Conservation (phyloP, 768 basidiomycete species). For the Lactifluus subvellereus region DNA sequence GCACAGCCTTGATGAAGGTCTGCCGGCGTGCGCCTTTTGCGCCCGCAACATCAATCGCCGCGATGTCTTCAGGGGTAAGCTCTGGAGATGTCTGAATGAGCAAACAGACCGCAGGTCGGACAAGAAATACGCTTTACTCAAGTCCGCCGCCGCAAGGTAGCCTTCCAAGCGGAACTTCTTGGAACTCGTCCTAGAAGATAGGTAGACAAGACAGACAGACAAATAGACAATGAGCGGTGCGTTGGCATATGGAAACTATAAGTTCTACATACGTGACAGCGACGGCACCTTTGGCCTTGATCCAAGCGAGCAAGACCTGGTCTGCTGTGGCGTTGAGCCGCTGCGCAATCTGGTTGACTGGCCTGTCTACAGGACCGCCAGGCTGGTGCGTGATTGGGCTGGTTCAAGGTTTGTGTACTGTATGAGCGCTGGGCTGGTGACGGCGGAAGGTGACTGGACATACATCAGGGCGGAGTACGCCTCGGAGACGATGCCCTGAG, state of each 20-base stretch:
- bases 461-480: constrained; percentile 66
- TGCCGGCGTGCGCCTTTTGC: constrained; percentile 33
- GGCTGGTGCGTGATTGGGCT: constrained; percentile 56
- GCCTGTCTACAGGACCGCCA: constrained; percentile 60
- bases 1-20: constrained; percentile 1
- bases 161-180: constrained; percentile 60
- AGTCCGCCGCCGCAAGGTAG: constrained; percentile 62
- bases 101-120: background rate
- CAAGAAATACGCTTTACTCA: constrained; percentile 37
- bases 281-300: constrained; percentile 60
- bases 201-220: background rate
- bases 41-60: constrained; percentile 54
- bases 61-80: constrained; percentile 46
- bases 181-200: constrained; percentile 47
- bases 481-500: constrained; percentile 60
- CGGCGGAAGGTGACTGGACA: constrained; percentile 20
- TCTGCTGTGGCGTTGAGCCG: constrained; percentile 49
- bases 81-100: constrained; percentile 30
- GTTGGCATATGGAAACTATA: background rate
- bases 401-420: background rate
- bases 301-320: constrained; percentile 69
- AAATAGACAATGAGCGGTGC: background rate
- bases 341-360: constrained; percentile 48
- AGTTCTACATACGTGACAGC: constrained; percentile 47
- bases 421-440: background rate